Conservation (phyloP, 1,139 yeast genomes). For the Lizanozyma gosingica region DNA sequence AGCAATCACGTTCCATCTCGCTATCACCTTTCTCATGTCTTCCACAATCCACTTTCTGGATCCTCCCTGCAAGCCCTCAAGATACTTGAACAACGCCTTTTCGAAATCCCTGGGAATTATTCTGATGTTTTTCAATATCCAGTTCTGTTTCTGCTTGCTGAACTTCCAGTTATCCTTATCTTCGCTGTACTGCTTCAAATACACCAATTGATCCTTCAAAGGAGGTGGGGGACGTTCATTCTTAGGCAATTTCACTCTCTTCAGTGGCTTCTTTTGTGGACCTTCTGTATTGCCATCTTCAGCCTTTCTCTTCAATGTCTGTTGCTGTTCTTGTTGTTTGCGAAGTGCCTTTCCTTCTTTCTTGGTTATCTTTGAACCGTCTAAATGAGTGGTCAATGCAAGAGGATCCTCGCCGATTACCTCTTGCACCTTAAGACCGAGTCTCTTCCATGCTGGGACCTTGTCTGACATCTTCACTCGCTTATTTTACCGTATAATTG, state of each 20-base stretch:
- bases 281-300: slow-evolving; percentile 7
- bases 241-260: slow-evolving; percentile 69
- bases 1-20: slow-evolving; percentile 50
- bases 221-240: slow-evolving; percentile 67
- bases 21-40: slow-evolving; percentile 40
- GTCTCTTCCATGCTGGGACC: slow-evolving; percentile 87
- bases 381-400: slow-evolving; percentile 26
- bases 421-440: slow-evolving; percentile 58
- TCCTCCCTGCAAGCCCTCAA: slow-evolving; percentile 70
- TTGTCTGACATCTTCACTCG: slow-evolving; percentile 10
- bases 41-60: slow-evolving; percentile 50
- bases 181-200: slow-evolving; percentile 55
- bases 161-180: slow-evolving; percentile 77
- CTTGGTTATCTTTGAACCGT: slow-evolving; percentile 30
- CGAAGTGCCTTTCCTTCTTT: slow-evolving; percentile 40
- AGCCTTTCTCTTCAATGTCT: slow-evolving; percentile 19
- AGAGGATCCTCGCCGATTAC: slow-evolving; percentile 32
- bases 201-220: slow-evolving; percentile 72
- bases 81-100: slow-evolving; percentile 45
- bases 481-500: neutral
- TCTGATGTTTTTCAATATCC: slow-evolving; percentile 70
- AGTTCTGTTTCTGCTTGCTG: slow-evolving; percentile 88
- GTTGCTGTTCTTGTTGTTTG: slow-evolving; percentile 15
- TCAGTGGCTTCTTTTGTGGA: slow-evolving; percentile 49
- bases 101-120: slow-evolving; percentile 49